Evolutionary conservation across 305 asterid genomes (phyloP), one percentile per base, ranked within the genome.

Genomic region (Ilex paraguariensis): DNA sequence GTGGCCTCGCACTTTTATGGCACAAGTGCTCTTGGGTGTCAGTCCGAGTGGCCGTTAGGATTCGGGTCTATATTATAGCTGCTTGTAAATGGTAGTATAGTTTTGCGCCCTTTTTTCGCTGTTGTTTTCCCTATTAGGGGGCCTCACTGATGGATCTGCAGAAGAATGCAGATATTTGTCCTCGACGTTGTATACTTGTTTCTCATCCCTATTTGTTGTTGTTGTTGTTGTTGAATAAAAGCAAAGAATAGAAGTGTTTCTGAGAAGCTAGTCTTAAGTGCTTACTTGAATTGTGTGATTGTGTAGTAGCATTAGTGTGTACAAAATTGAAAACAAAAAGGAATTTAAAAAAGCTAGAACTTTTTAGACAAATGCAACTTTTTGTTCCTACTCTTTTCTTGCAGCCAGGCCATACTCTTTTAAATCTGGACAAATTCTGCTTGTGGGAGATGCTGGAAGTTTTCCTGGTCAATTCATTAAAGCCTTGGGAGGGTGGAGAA

Each of bases 1-100:
- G 63, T 56, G 73, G 58, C 70, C 55, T 72, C 61, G 78, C 66
- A 54, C 61, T 54, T 73, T 60, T 30, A 10, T 39, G 56, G 71
- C 57, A 58, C 33, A 54, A 59, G 77, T 69, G 77, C 64, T 56
- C 67, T 53, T 56, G 65, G 73, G 61, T 44, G 65, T 64, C 13
- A 61, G 64, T 50, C 60, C 57, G 58, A 69, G 79, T 50, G 76
- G 42, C 58, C 61, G 56, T 56, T 70, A 72, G 79, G 71, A 11
- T 77, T 67, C 65, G 60, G 76, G 64, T 62, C 63, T 66, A 52
- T 65, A 58, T 63, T 69, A 63, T 81, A 79, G 85, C 59, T 79
- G 73, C 65, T 67, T 87, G 97, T 90, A 87, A 81, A 86, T 84
- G 75, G 87, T 85, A 84, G 90, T 72, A 68, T 79, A 82, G 91